phyloP scores from a whole-genome alignment of 2,329 filamentous ascomycete genomes.

The Fusarium aywerte region DNA sequence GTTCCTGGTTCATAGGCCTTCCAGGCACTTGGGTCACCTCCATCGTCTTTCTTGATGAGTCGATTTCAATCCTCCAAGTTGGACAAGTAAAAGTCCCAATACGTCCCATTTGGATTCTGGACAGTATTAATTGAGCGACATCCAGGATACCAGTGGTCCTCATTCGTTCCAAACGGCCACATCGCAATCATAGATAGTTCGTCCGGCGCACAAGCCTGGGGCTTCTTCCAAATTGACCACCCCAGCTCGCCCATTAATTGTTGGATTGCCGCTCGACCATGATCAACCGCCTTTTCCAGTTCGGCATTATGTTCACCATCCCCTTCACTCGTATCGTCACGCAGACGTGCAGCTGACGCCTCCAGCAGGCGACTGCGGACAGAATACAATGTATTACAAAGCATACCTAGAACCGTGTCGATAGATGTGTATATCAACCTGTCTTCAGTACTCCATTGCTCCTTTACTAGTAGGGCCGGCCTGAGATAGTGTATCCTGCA shows the following conservation, averaged over 20 bases:
- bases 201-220: slow-evolving; percentile 61
- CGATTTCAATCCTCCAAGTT: background rate
- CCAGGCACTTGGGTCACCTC: background rate
- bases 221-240: slow-evolving; percentile 71
- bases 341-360: slow-evolving; percentile 17
- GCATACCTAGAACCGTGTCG: slow-evolving; percentile 50
- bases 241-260: slow-evolving; percentile 60
- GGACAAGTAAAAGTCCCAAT: slow-evolving; percentile 33
- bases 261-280: slow-evolving; percentile 34
- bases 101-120: slow-evolving; percentile 21
- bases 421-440: slow-evolving; percentile 58
- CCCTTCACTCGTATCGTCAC: slow-evolving; percentile 16
- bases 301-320: background rate
- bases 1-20: background rate
- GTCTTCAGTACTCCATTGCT: slow-evolving; percentile 55
- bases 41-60: background rate
- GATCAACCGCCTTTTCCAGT: slow-evolving; percentile 31
- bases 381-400: slow-evolving; percentile 52
- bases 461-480: slow-evolving; percentile 39
- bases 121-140: slow-evolving; percentile 48
- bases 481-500: slow-evolving; percentile 61
- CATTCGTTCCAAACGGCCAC: slow-evolving; percentile 67
- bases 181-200: slow-evolving; percentile 72
- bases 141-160: slow-evolving; percentile 61
- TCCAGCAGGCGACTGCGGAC: slow-evolving; percentile 38